Evolutionary conservation across 1,139 yeast genomes (phyloP), one percentile per base, ranked within the genome.

Genomic region (Sugiyamaella japonica): DNA sequence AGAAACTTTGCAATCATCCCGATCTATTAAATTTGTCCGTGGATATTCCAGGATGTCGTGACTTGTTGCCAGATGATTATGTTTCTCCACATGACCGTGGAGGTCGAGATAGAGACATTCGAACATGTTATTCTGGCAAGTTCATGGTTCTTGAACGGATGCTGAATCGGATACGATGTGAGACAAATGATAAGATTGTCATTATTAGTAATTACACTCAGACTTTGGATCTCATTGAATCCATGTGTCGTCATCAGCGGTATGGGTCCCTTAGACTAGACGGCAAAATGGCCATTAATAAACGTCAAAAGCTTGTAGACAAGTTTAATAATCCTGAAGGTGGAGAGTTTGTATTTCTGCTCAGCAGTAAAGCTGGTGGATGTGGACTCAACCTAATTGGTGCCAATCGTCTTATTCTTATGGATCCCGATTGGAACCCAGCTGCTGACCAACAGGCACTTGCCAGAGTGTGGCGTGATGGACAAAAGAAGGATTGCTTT

Each of bases 401-500:
- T 8, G 99, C 99, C 8, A 93, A 95, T 65, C 78, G 99, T 59
- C 76, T 93, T 58, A 82, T 93, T 29, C 76, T 93, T 54, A 78
- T 93, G 65, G 99, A 93, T 68, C 99, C 99, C 0, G 99, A 95
- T 70, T 93, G 99, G 99, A 93, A 93, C 65, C 99, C 99, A 0
- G 99, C 99, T 0, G 87, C 97, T 1, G 99, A 93, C 69, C 99
- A 93, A 69, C 99, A 93, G 72, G 99, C 99, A 0, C 76, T 93
- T 58, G 99, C 99, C 0, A 81, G 99, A 70, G 97, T 93, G 2
- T 93, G 99, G 99, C 85, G 99, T 76, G 99, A 93, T 73, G 99
- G 99, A 0, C 99, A 93, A 67, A 91, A 89, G 77, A 93, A 93
- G 71, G 96, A 89, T 70, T 93, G 99, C 73, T 93, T 86, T 66